A percentile compares a stretch with the other conserved stretches of the same genome.
These are phyloP conservation scores for Erigeron canadensis DNA, from an alignment of 129 eudicot genomes.

Conservation along the genomic window DNA sequence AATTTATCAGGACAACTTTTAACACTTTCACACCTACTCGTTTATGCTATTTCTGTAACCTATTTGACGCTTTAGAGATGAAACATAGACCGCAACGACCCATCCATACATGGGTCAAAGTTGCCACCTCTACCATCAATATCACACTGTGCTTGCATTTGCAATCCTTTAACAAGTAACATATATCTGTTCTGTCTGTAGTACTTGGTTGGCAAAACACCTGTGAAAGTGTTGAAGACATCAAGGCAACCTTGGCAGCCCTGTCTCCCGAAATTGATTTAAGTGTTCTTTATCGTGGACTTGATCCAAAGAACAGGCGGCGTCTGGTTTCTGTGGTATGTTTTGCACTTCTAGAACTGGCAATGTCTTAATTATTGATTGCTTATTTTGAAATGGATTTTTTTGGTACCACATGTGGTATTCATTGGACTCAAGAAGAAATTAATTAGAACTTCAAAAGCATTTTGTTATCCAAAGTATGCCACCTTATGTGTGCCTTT, in stretches of 20 bases:
- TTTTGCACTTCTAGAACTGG: neutral
- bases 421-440: neutral
- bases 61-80: neutral
- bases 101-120: neutral
- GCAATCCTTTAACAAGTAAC: neutral
- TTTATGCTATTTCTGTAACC: neutral
- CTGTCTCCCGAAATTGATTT: constrained; percentile 73
- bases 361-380: neutral
- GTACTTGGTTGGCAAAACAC: constrained; percentile 97
- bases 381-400: neutral
- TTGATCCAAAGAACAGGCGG: constrained; percentile 64
- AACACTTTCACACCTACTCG: neutral
- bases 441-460: neutral
- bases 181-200: constrained; percentile 35
- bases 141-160: neutral
- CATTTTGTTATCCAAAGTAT: neutral
- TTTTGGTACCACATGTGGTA: neutral
- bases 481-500: neutral
- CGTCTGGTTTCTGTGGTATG: constrained; percentile 83
- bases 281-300: constrained; percentile 82
- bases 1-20: neutral
- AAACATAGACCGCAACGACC: neutral
- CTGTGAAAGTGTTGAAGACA: constrained; percentile 81
- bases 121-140: neutral
- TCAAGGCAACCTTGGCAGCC: constrained; percentile 69